Evolutionary conservation across 805 yeast species (phyloP).

Genomic region (Maudiozyma barnettii): DNA sequence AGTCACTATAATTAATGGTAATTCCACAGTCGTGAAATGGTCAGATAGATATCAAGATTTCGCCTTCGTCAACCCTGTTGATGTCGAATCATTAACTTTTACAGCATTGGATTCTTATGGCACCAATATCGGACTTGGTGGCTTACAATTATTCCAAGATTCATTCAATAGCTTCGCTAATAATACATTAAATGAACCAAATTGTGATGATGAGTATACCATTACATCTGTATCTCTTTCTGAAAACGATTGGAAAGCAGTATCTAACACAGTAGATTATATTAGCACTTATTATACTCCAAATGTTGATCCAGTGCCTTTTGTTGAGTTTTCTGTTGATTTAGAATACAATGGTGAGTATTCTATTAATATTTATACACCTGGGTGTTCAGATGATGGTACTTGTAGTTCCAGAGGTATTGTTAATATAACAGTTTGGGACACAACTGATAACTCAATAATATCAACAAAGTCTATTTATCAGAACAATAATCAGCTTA

Average conservation of each 20-base stretch:
- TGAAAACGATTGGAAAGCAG: conserved; percentile 24
- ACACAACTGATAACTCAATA: conserved; percentile 31
- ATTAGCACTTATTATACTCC: conserved; percentile 28
- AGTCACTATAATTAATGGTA: conserved; percentile 24
- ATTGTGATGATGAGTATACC: conserved; percentile 36
- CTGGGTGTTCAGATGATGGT: conserved; percentile 67
- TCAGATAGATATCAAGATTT: conserved; percentile 62
- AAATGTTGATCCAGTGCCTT: conserved; percentile 25
- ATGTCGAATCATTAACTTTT: conserved; percentile 51
- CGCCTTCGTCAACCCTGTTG: conserved; percentile 61
- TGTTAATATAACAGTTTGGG: conserved; percentile 62
- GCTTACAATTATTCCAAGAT: conserved; percentile 59
- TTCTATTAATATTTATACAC: conserved; percentile 65
- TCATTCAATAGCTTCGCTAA: conserved; percentile 60
- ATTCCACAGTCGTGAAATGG: conserved; percentile 31
- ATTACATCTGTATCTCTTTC: conserved; percentile 17
- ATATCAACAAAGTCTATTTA: conserved; percentile 39
- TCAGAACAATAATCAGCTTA: conserved; percentile 72
- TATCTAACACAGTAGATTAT: conserved; percentile 25
- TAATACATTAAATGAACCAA: conserved; percentile 56
- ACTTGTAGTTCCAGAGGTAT: conserved; percentile 66
- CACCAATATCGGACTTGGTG: conserved; percentile 53
- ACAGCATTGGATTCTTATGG: conserved; percentile 65
- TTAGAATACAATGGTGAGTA: conserved; percentile 60
- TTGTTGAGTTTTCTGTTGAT: conserved; percentile 32